Conservation (phyloP, 257 asterid genomes). For the Schizonepeta tenuifolia region DNA sequence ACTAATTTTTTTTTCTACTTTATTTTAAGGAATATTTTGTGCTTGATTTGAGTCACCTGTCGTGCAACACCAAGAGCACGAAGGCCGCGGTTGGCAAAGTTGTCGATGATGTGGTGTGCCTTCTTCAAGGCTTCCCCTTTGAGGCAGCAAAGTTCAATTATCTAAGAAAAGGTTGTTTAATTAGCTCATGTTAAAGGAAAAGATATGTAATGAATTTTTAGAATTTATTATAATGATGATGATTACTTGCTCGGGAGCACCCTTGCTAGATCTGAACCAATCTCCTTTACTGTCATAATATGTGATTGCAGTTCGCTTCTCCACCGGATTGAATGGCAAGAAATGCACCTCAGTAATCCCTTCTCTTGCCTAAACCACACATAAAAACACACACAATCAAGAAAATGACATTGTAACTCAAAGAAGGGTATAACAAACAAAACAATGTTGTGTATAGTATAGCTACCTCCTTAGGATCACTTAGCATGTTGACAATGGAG, state of each 20-base stretch:
- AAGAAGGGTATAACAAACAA: neutral
- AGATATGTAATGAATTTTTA: neutral
- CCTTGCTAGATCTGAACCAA: slow-evolving; percentile 87
- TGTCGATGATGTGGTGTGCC: slow-evolving; percentile 67
- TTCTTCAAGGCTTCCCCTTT: slow-evolving; percentile 56
- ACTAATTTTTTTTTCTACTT: neutral
- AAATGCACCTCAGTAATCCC: slow-evolving; percentile 84
- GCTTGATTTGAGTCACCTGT: slow-evolving; percentile 37
- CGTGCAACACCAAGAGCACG: slow-evolving; percentile 82
- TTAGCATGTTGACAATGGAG: slow-evolving; percentile 54
- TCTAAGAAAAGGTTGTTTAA: slow-evolving; percentile 39
- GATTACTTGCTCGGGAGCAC: slow-evolving; percentile 93
- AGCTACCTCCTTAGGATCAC: slow-evolving; percentile 54
- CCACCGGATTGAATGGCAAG: slow-evolving; percentile 90
- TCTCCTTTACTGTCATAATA: slow-evolving; percentile 60
- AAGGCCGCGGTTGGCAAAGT: slow-evolving; percentile 88
- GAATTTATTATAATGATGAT: neutral
- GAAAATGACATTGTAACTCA: neutral
- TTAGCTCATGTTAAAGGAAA: neutral
- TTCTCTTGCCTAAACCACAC: slow-evolving; percentile 62
- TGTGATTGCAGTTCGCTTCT: slow-evolving; percentile 87
- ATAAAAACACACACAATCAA: slow-evolving; percentile 6
- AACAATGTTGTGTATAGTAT: neutral
- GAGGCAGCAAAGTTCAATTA: slow-evolving; percentile 75
- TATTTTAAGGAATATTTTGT: too few species aligned